A percentile compares a stretch with the other conserved stretches of the same genome.
phyloP scores from a whole-genome alignment of 2,329 filamentous ascomycete species.

The Penicillium freii region DNA sequence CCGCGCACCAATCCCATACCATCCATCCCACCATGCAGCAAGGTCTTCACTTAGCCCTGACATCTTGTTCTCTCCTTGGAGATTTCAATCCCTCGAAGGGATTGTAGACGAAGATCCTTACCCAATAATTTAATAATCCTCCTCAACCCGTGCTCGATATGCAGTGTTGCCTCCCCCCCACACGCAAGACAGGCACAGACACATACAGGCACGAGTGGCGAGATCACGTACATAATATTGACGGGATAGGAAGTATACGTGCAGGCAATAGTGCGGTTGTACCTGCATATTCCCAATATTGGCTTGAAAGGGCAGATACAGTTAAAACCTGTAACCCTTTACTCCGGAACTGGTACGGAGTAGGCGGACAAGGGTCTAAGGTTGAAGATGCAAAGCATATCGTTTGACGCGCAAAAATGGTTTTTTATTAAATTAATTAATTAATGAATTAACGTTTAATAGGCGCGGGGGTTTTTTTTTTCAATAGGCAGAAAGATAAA shows the following conservation, averaged over 20 bases:
- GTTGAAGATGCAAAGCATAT: background rate
- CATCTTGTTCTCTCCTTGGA: background rate
- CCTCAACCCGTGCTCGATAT: slow-evolving; percentile 8
- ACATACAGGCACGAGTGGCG: slow-evolving; percentile 8
- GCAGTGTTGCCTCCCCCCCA: slow-evolving; percentile 1
- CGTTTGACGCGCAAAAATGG: background rate
- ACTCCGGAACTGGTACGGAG: background rate
- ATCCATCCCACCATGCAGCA: background rate
- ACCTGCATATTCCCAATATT: slow-evolving; percentile 3
- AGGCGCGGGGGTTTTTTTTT: background rate
- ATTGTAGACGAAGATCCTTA: background rate
- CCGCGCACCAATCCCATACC: slow-evolving; percentile 1
- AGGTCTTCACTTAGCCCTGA: slow-evolving; percentile 1
- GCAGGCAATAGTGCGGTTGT: slow-evolving; percentile 2
- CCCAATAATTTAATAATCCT: slow-evolving; percentile 3
- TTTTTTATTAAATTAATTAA: background rate
- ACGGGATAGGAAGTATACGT: background rate
- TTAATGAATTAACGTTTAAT: background rate
- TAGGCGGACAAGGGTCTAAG: background rate
- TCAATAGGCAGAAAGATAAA: background rate
- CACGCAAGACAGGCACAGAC: slow-evolving; percentile 4
- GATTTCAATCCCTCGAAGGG: background rate
- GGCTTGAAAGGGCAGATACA: too few species aligned
- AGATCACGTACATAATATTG: slow-evolving; percentile 7
- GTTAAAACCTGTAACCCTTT: background rate